Evolutionary conservation across 1,139 yeast species (phyloP), one percentile per base, ranked within the genome.

Genomic region (Taiozyma sp.): DNA sequence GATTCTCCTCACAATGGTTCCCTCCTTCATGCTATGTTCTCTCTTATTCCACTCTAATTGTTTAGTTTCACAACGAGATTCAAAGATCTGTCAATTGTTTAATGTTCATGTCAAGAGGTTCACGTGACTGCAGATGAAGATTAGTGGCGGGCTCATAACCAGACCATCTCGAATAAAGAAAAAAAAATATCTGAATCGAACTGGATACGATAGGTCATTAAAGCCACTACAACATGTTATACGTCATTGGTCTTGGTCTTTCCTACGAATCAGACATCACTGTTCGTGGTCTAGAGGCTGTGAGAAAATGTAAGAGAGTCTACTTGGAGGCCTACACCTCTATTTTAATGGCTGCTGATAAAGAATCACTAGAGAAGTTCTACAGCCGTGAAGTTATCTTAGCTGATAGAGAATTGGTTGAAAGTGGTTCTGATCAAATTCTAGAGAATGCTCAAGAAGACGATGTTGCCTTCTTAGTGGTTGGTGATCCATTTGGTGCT

Each of bases 401-500:
- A 51, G 99, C 99, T 14, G 98, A 93, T 65, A 78, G 99, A 68
- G 99, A 93, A 65, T 75, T 92, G 58, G 99, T 93, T 24, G 99
- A 93, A 69, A 75, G 84, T 48, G 96, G 95, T 6, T 83, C 95
- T 29, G 98, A 92, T 63, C 77, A 78, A 43, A 93, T 93, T 54
- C 74, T 93, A 57, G 84, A 75, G 29, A 85, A 81, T 51, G 97
- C 96, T 1, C 81, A 87, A 45, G 73, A 69, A 23, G 93, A 88
- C 51, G 96, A 91, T 65, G 78, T 93, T 65, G 98, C 97, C 1
- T 91, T 93, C 63, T 75, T 93, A 59, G 99, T 93, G 22, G 99
- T 93, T 28, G 99, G 99, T 41, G 99, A 93, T 67, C 96, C 96
- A 38, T 92, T 90, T 67, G 99, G 99, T 36, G 99, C 99, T 43